A percentile compares a stretch with the other conserved stretches of the same genome.
Conservation (phyloP, 2,329 filamentous ascomycete species). For the Botryotinia calthae region DNA sequence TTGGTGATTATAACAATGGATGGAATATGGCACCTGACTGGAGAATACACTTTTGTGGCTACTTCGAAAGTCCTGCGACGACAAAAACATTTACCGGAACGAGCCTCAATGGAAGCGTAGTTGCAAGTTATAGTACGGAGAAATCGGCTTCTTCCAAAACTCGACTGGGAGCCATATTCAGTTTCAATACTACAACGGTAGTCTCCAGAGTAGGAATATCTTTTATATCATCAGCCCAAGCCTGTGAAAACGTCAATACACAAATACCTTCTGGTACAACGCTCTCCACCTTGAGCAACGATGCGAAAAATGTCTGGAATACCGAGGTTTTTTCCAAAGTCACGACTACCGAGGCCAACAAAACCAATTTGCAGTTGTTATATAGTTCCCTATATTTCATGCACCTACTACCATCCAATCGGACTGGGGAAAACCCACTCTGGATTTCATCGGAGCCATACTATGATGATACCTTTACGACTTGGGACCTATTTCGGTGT, state of each 20-base stretch:
- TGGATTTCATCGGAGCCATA: slow-evolving; percentile 65
- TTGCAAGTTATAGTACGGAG: slow-evolving; percentile 37
- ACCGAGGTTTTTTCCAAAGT: slow-evolving; percentile 61
- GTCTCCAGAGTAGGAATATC: slow-evolving; percentile 52
- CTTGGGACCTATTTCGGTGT: slow-evolving; percentile 64
- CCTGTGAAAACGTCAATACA: slow-evolving; percentile 47
- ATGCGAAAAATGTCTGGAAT: slow-evolving; percentile 59
- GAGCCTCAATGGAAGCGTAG: background rate
- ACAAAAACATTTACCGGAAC: slow-evolving; percentile 44
- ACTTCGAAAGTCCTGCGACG: slow-evolving; percentile 43
- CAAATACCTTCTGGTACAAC: slow-evolving; percentile 47
- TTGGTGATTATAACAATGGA: slow-evolving; percentile 62
- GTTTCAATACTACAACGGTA: slow-evolving; percentile 44
- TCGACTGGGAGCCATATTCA: slow-evolving; percentile 47
- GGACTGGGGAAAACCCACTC: slow-evolving; percentile 65
- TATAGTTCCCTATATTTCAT: slow-evolving; percentile 64
- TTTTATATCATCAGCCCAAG: slow-evolving; percentile 48
- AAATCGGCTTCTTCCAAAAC: slow-evolving; percentile 32
- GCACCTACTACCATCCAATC: slow-evolving; percentile 51
- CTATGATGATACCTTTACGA: slow-evolving; percentile 68
- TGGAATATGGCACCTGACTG: slow-evolving; percentile 64
- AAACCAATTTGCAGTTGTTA: slow-evolving; percentile 56
- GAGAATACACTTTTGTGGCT: slow-evolving; percentile 58
- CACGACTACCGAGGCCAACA: slow-evolving; percentile 56
- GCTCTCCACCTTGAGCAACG: slow-evolving; percentile 42